phyloP scores from a whole-genome alignment of 129 eudicot species.

The Arctium minus region DNA sequence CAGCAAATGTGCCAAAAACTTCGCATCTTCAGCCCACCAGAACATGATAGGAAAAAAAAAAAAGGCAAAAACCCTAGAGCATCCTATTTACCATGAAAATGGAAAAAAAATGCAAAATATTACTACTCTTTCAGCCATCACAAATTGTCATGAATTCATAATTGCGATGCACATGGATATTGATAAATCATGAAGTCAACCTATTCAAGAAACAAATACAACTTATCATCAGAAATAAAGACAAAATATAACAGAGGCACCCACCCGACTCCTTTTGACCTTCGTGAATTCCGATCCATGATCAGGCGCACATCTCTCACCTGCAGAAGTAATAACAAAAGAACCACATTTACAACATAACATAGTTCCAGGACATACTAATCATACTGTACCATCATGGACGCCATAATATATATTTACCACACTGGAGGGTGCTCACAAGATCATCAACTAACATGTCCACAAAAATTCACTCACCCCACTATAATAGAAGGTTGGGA shows the following conservation, averaged over 20 bases:
- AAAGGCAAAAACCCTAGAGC: not conserved
- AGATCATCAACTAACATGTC: slow-evolving; percentile 25
- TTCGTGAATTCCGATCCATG: slow-evolving; percentile 81
- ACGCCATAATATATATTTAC: slow-evolving; percentile 10
- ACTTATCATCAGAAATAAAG: not conserved
- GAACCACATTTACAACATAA: not conserved
- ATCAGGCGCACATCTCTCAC: slow-evolving; percentile 79
- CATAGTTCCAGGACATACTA: not conserved
- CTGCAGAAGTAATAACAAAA: slow-evolving; percentile 27
- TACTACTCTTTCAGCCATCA: slow-evolving; percentile 23
- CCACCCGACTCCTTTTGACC: slow-evolving; percentile 93
- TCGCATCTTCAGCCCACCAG: not conserved
- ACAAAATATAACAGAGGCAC: slow-evolving; percentile 8
- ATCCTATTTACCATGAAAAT: slow-evolving; percentile 22
- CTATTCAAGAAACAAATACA: not conserved
- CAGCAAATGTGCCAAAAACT: not conserved
- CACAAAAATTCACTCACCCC: slow-evolving; percentile 43
- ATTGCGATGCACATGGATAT: not conserved
- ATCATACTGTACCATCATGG: not conserved
- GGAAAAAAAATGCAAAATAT: slow-evolving; percentile 19
- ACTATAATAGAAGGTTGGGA: slow-evolving; percentile 26
- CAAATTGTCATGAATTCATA: slow-evolving; percentile 22
- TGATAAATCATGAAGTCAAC: not conserved
- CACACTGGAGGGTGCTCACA: slow-evolving; percentile 24
- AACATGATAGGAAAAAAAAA: not conserved